phyloP scores from a whole-genome alignment of 164 flowering plant species.

The Cinnamomum micranthum region DNA sequence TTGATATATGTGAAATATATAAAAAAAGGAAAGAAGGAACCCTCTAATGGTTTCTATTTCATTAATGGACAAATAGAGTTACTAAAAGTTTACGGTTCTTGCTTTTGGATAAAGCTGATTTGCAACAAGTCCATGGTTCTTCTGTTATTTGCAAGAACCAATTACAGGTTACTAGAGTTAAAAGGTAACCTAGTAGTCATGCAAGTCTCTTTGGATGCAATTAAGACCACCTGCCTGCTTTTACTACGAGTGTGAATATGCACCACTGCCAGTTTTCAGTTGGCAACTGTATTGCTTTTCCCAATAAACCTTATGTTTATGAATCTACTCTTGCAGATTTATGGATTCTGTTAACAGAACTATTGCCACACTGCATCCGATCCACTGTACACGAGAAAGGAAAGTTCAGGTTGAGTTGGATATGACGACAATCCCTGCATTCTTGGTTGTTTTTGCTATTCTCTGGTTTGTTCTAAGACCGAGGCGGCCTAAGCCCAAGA shows the following conservation, averaged over 20 bases:
- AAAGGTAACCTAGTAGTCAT: neutral
- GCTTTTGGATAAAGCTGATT: no score
- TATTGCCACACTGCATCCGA: constrained; percentile 68
- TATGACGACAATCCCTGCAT: constrained; percentile 82
- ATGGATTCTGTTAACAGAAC: constrained; percentile 65
- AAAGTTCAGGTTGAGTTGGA: constrained; percentile 75
- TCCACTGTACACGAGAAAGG: constrained; percentile 81
- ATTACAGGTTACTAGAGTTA: no score
- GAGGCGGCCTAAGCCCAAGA: constrained; percentile 81
- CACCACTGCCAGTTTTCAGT: neutral
- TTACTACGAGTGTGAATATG: neutral
- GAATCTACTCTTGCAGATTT: constrained; percentile 46
- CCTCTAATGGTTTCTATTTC: no score
- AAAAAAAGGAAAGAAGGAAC: no score
- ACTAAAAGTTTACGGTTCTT: no score
- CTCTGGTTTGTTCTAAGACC: constrained; percentile 78
- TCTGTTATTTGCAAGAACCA: no score
- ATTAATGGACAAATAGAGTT: no score
- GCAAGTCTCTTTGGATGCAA: no score
- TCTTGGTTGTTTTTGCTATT: constrained; percentile 52
- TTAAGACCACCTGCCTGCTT: neutral
- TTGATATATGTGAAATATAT: no score
- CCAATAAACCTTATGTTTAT: neutral
- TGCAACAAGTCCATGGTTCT: no score
- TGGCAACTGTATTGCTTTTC: neutral